Conservation (phyloP, 495 filamentous ascomycete genomes). For the Tuber brumale region DNA sequence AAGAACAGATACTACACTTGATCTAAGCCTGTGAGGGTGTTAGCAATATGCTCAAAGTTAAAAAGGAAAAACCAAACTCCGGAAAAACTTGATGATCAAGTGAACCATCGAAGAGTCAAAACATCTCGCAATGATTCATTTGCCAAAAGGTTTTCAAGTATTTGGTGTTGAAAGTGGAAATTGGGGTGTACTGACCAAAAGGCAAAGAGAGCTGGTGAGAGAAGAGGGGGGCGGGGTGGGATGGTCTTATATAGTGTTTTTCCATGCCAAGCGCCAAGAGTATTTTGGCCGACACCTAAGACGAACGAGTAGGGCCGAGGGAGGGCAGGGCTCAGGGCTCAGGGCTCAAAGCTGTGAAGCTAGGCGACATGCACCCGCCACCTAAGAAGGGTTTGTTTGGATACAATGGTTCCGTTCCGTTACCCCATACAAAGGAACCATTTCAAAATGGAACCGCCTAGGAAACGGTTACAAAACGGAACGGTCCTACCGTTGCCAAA, state of each 20-base stretch:
- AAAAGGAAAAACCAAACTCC: conserved; percentile 40
- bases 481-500: no score
- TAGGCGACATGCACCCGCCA: no score
- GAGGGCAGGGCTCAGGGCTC: not conserved
- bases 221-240: conserved; percentile 37
- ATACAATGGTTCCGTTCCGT: no score
- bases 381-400: no score
- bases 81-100: conserved; percentile 2
- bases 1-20: conserved; percentile 37
- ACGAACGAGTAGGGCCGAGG: not conserved
- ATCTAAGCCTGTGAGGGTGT: conserved; percentile 47
- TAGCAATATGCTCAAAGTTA: conserved; percentile 41
- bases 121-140: not conserved
- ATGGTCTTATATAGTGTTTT: conserved; percentile 42
- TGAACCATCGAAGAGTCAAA: not conserved
- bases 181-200: conserved; percentile 48
- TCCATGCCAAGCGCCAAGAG: conserved; percentile 21
- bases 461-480: no score
- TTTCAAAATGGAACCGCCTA: no score
- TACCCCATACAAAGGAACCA: no score
- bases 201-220: conserved; percentile 55
- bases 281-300: conserved; percentile 14
- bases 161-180: conserved; percentile 42
- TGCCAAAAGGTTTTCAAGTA: conserved; percentile 42
- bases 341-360: not conserved